phyloP scores from a whole-genome alignment of 2,329 filamentous ascomycete genomes.

The Sarocladiaceae sp. region DNA sequence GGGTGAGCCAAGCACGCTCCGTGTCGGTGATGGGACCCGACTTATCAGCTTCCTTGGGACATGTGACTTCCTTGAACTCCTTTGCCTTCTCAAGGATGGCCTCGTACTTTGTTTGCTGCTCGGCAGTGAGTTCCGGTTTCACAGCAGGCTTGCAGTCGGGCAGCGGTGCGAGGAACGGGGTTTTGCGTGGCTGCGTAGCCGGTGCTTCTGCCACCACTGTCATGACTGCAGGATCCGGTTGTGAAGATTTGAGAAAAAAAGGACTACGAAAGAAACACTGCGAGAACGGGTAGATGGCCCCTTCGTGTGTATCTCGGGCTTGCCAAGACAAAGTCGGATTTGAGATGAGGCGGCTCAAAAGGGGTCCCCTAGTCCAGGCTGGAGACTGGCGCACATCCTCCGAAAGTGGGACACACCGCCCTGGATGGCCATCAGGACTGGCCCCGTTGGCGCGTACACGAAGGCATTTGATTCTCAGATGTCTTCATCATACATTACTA shows the following conservation, averaged over 20 bases:
- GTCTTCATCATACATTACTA: too few species aligned
- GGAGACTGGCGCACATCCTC: not conserved
- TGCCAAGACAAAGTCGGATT: too few species aligned
- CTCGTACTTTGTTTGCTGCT: constrained; percentile 78
- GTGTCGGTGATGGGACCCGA: constrained; percentile 63
- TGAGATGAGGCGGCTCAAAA: too few species aligned
- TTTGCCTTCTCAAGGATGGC: constrained; percentile 64
- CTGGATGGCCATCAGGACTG: too few species aligned
- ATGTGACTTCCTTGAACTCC: constrained; percentile 59
- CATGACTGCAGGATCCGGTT: not conserved
- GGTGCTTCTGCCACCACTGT: not conserved
- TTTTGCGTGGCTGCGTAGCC: constrained; percentile 31
- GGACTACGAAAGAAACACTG: too few species aligned
- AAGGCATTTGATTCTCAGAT: too few species aligned
- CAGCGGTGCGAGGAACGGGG: constrained; percentile 52
- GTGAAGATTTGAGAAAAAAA: too few species aligned
- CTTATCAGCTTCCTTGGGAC: constrained; percentile 50
- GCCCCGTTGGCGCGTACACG: too few species aligned
- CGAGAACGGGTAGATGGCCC: too few species aligned
- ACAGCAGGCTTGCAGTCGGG: constrained; percentile 51
- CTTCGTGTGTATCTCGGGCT: too few species aligned
- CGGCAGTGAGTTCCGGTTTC: constrained; percentile 57
- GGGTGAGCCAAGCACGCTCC: constrained; percentile 85
- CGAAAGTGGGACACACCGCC: not conserved
- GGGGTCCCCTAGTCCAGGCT: too few species aligned